phyloP scores from a whole-genome alignment of 2,329 filamentous ascomycete species.

The Scedosporium aurantiacum region DNA sequence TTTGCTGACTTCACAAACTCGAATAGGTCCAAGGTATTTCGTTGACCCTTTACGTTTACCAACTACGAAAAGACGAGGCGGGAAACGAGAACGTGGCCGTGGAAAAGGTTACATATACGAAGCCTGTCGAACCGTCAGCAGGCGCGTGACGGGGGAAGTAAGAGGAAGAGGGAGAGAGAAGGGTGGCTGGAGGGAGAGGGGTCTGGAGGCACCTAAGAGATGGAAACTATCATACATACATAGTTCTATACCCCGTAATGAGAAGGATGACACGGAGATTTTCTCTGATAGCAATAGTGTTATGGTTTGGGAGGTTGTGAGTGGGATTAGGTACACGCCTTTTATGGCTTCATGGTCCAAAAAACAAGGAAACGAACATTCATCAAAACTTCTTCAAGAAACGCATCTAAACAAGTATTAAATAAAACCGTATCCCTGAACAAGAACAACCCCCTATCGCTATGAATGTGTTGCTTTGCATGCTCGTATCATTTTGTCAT shows the following conservation, averaged over 20 bases:
- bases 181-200: not conserved
- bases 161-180: not conserved
- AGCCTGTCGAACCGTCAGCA: constrained; percentile 51
- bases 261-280: not conserved
- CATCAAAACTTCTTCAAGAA: not conserved
- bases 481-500: constrained; percentile 1
- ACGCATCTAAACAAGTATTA: constrained; percentile 6
- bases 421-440: not conserved
- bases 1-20: not conserved
- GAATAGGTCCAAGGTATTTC: constrained; percentile 86
- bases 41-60: constrained; percentile 89
- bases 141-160: constrained; percentile 8
- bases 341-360: not conserved
- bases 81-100: constrained; percentile 71
- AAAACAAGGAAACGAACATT: constrained; percentile 4
- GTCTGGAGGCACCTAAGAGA: constrained; percentile 2
- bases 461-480: constrained; percentile 2
- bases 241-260: constrained; percentile 3
- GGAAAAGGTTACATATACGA: constrained; percentile 79
- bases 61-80: constrained; percentile 65
- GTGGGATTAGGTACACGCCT: not conserved
- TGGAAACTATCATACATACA: constrained; percentile 8
- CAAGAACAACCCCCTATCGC: not conserved
- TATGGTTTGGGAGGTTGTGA: not conserved
- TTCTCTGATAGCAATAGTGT: not conserved